A percentile compares a stretch with the other conserved stretches of the same genome.
phyloP scores from a whole-genome alignment of 805 yeast species.

The Lipomyces yamadae region DNA sequence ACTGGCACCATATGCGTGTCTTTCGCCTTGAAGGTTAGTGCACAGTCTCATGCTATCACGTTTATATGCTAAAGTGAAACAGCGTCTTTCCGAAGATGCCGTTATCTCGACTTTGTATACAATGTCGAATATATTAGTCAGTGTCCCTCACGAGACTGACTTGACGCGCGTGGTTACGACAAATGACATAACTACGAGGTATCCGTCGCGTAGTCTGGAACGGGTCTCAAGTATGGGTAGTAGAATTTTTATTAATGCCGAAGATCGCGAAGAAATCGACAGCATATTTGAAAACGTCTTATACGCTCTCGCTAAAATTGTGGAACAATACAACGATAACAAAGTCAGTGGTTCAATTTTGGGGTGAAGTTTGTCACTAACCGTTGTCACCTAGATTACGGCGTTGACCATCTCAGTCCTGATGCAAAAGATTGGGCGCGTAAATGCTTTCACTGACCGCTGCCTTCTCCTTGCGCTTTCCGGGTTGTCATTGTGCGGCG shows the following conservation, averaged over 20 bases:
- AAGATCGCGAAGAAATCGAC: slow-evolving; percentile 29
- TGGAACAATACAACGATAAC: slow-evolving; percentile 66
- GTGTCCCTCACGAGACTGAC: slow-evolving; percentile 14
- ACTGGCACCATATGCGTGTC: slow-evolving; percentile 65
- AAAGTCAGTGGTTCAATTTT: slow-evolving; percentile 4
- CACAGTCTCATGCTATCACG: neutral
- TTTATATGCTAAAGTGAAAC: neutral
- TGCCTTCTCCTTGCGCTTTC: slow-evolving; percentile 70
- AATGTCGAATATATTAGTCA: slow-evolving; percentile 70
- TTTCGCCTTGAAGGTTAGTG: slow-evolving; percentile 62
- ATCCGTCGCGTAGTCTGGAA: slow-evolving; percentile 17
- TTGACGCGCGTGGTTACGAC: slow-evolving; percentile 6
- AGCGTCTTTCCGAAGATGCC: slow-evolving; percentile 65
- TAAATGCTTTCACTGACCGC: slow-evolving; percentile 53
- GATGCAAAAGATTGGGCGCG: slow-evolving; percentile 67
- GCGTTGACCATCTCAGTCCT: slow-evolving; percentile 80
- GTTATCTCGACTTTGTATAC: slow-evolving; percentile 85
- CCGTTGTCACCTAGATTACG: slow-evolving; percentile 56
- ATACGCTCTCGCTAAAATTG: slow-evolving; percentile 67
- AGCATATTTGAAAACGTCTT: slow-evolving; percentile 67
- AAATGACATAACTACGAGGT: slow-evolving; percentile 3
- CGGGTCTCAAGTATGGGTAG: slow-evolving; percentile 29
- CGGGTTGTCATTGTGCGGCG: slow-evolving; percentile 62
- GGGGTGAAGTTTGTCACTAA: slow-evolving; percentile 35
- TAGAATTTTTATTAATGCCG: slow-evolving; percentile 22